Evolutionary conservation across 2,329 filamentous ascomycete species (phyloP), one percentile per base, ranked within the genome.

Genomic region (Claviceps arundinis): DNA sequence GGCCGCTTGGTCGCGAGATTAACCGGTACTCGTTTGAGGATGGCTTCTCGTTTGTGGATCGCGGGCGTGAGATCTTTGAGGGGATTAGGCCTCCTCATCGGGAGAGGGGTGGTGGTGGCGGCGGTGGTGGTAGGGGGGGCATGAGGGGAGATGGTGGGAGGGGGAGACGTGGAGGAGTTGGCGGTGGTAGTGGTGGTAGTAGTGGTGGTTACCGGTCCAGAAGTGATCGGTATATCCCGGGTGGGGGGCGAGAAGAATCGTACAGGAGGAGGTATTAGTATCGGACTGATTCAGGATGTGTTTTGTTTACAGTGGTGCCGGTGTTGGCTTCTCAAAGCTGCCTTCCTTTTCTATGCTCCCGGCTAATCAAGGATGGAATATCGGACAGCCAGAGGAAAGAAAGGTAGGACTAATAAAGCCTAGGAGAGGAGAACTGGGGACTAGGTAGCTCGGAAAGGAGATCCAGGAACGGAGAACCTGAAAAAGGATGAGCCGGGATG

Each of bases 11-110:
- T 56, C 64, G 71, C 55, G 68, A 73, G 50, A 79, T 79, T 67
- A 81, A 86, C 62, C 75, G 85, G 37, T 89, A 87, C 63, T 84
- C 82, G 0, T 89, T 89, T 59, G 84, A 89, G 64, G 71, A 82
- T 52, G 75, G 73, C 1, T 79, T 82, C 54, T 62, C 67, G 5
- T 80, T 89, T 51, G 84, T 89, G 45, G 85, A 89, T 63, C 75
- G 82, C 51, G 86, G 85, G 14, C 80, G 80, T 16, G 86, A 89
- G 63, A 80, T 83, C 40, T 84, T 84, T 61, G 69, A 80, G 47
- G 80, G 80, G 16, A 81, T 84, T 55, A 71, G 80, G 24, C 80
- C 78, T 24, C 80, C 80, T 1, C 74, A 78, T 54, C 69, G 76
- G 9, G 75, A 79, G 59, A 60, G 64, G 11, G 61, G 66, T 60